Percentiles rank a stretch among this genome's conserved stretches.
Conservation (phyloP, 768 basidiomycete species). For the Podaxis carcinomalis region DNA sequence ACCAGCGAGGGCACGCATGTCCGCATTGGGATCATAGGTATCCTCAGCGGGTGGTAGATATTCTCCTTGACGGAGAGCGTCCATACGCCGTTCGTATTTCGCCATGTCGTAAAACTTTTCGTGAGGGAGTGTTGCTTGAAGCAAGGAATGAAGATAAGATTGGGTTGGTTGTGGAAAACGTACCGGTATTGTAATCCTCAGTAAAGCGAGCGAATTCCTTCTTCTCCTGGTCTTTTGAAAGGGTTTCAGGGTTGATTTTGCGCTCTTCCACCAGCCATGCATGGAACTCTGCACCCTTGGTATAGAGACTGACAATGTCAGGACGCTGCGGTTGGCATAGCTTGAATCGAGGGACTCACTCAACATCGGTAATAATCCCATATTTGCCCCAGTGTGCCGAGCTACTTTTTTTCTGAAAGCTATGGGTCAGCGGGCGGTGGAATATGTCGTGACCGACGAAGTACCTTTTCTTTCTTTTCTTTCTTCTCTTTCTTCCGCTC, state of each 20-base stretch:
- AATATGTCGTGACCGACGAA: constrained; percentile 8
- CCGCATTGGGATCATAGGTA: constrained; percentile 77
- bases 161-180: constrained; percentile 13
- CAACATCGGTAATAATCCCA: constrained; percentile 79
- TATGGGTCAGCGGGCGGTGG: neutral
- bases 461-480: constrained; percentile 56
- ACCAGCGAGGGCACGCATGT: constrained; percentile 72
- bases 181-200: constrained; percentile 82
- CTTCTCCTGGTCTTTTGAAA: constrained; percentile 79
- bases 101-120: constrained; percentile 95
- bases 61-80: constrained; percentile 79
- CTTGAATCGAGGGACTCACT: constrained; percentile 47
- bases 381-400: constrained; percentile 86
- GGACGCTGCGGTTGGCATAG: neutral
- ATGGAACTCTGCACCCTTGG: constrained; percentile 81
- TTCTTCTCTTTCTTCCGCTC: constrained; percentile 44
- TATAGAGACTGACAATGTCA: constrained; percentile 57
- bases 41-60: constrained; percentile 69
- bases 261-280: constrained; percentile 93
- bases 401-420: constrained; percentile 46
- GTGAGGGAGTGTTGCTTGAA: constrained; percentile 81
- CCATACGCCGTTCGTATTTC: constrained; percentile 80
- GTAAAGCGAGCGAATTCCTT: constrained; percentile 82
- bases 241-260: constrained; percentile 84
- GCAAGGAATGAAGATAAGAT: neutral